Conservation (phyloP, 2,329 filamentous ascomycete genomes). For the Aspergillus flavus region DNA sequence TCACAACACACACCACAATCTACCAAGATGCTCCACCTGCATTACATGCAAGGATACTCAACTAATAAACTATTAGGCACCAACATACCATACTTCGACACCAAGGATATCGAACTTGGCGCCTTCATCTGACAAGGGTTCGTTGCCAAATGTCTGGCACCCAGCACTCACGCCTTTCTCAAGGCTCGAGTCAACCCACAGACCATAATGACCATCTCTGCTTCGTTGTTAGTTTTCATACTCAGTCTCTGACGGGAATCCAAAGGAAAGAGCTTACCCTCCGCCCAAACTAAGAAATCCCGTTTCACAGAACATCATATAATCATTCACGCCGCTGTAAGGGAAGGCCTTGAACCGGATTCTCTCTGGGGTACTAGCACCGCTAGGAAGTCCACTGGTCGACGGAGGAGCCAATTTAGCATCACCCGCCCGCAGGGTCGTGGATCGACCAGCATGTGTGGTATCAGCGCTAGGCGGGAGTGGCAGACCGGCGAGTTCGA, state of each 20-base stretch:
- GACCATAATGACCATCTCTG: conserved; percentile 80
- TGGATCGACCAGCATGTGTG: conserved; percentile 61
- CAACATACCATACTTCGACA: conserved; percentile 92
- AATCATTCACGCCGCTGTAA: conserved; percentile 94
- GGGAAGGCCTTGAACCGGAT: conserved; percentile 97
- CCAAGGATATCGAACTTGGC: conserved; percentile 88
- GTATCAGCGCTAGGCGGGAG: conserved; percentile 71
- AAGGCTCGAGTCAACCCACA: conserved; percentile 88
- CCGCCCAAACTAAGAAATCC: conserved; percentile 85
- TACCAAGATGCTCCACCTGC: not conserved
- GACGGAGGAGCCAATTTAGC: conserved; percentile 21
- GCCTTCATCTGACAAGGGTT: conserved; percentile 88
- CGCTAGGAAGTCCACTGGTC: conserved; percentile 33
- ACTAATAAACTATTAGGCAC: conserved; percentile 42
- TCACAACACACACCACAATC: not conserved
- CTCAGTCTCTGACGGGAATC: not conserved
- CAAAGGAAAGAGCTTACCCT: conserved; percentile 52
- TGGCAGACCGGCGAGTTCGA: conserved; percentile 60
- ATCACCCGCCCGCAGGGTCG: conserved; percentile 53
- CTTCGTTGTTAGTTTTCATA: not conserved
- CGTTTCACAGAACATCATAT: conserved; percentile 89
- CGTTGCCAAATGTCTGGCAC: conserved; percentile 93
- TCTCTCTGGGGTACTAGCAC: conserved; percentile 65
- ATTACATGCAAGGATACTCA: not conserved
- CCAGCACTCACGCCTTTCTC: conserved; percentile 80